A percentile compares a stretch with the other conserved stretches of the same genome.
Conservation (phyloP, 148 eudicot genomes). For the Chenopodium album region DNA sequence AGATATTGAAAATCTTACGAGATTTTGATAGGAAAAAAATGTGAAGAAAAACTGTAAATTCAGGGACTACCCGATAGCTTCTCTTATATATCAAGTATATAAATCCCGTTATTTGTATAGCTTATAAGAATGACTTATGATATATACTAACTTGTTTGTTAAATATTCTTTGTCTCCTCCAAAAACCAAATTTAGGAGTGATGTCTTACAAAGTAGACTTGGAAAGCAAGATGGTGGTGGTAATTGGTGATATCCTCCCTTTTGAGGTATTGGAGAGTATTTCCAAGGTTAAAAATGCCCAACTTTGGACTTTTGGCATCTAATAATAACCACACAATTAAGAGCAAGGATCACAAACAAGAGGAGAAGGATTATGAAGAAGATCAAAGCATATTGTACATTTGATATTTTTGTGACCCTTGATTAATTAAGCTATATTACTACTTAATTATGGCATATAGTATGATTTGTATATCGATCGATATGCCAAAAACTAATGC, state of each 20-base stretch:
- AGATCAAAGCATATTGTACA: constrained; percentile 18
- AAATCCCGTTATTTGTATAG: no score
- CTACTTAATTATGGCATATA: constrained; percentile 2
- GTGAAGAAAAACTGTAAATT: no score
- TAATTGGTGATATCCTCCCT: constrained; percentile 79
- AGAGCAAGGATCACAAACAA: not conserved
- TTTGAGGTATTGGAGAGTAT: constrained; percentile 78
- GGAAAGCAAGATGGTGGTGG: constrained; percentile 91
- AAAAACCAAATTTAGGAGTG: constrained; percentile 49
- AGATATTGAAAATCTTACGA: not conserved
- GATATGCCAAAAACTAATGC: constrained; percentile 6
- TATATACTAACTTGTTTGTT: not conserved
- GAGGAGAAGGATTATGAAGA: not conserved
- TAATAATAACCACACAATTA: not conserved
- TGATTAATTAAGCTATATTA: not conserved
- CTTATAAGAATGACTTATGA: not conserved
- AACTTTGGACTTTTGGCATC: constrained; percentile 58
- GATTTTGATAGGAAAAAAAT: no score
- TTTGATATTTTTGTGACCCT: constrained; percentile 8
- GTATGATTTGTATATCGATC: constrained; percentile 10
- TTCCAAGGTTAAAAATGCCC: constrained; percentile 73
- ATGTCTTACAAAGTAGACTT: constrained; percentile 78
- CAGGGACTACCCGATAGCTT: no score
- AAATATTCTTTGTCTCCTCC: not conserved
- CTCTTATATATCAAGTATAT: no score